These are phyloP conservation scores for Serendipita sp. DNA, from an alignment of 768 basidiomycete species.

Conservation along the genomic window DNA sequence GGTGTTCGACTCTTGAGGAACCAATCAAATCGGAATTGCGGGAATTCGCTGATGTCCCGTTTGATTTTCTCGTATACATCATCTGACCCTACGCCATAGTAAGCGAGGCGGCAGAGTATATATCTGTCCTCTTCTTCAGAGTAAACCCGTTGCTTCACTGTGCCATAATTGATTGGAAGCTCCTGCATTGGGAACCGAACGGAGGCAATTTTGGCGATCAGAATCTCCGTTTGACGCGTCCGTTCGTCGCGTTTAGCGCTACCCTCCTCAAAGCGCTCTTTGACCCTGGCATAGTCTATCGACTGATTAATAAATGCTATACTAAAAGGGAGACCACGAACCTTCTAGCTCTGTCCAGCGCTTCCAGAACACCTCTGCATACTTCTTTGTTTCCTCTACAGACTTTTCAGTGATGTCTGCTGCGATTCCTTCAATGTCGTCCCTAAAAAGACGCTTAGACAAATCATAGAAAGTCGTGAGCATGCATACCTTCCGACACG, in stretches of 20 bases:
- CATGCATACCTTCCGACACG: slow-evolving; percentile 58
- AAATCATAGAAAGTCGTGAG: not conserved
- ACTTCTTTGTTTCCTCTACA: slow-evolving; percentile 56
- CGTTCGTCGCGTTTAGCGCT: slow-evolving; percentile 81
- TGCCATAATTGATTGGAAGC: slow-evolving; percentile 86
- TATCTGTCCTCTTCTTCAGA: slow-evolving; percentile 96
- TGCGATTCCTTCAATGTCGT: slow-evolving; percentile 51
- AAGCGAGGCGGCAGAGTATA: slow-evolving; percentile 71
- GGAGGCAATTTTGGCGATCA: slow-evolving; percentile 67
- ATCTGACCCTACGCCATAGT: slow-evolving; percentile 78
- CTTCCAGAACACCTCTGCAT: slow-evolving; percentile 74
- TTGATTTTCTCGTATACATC: slow-evolving; percentile 93
- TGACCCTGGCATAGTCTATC: slow-evolving; percentile 66
- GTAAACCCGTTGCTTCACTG: slow-evolving; percentile 93
- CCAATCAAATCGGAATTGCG: slow-evolving; percentile 96
- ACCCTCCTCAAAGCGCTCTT: slow-evolving; percentile 73
- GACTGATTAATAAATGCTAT: not conserved
- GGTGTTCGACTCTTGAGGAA: slow-evolving; percentile 90
- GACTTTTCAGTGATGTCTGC: slow-evolving; percentile 76
- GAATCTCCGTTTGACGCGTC: slow-evolving; percentile 60
- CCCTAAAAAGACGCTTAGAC: slow-evolving; percentile 27
- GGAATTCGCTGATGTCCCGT: slow-evolving; percentile 91
- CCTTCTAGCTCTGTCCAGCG: slow-evolving; percentile 77
- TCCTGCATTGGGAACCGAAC: slow-evolving; percentile 92
- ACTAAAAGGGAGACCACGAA: slow-evolving; percentile 19